A percentile compares a stretch with the other conserved stretches of the same genome.
Conservation (phyloP, 768 basidiomycete genomes). For the Dioszegia hungarica region DNA sequence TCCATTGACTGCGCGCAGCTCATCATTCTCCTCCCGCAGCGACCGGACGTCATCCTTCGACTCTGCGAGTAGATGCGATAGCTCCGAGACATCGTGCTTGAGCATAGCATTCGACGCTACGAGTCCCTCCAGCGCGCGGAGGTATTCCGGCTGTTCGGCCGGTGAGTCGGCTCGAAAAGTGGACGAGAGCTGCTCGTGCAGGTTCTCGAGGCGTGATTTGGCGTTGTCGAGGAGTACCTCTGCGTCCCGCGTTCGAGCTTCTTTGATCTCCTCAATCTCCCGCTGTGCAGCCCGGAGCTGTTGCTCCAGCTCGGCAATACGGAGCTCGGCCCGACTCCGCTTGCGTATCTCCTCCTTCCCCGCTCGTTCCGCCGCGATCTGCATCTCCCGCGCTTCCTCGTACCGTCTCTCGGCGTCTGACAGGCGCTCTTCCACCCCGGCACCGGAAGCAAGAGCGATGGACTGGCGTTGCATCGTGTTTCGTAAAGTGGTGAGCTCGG, state of each 20-base stretch:
- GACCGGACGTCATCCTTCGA: constrained; percentile 69
- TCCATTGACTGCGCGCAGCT: constrained; percentile 57
- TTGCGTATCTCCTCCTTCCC: constrained; percentile 34
- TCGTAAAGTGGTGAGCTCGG: constrained; percentile 40
- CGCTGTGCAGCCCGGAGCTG: constrained; percentile 22
- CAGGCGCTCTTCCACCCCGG: constrained; percentile 35
- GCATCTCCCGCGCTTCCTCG: constrained; percentile 34
- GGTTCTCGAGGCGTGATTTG: constrained; percentile 28
- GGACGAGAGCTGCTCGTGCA: constrained; percentile 38
- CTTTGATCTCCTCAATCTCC: constrained; percentile 40
- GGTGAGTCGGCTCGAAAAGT: constrained; percentile 31
- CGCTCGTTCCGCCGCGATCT: constrained; percentile 26
- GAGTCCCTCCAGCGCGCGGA: constrained; percentile 68
- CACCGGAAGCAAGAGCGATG: constrained; percentile 29
- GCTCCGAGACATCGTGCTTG: constrained; percentile 73
- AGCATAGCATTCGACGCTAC: constrained; percentile 78
- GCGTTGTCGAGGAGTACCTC: constrained; percentile 41
- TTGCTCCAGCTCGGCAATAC: constrained; percentile 39
- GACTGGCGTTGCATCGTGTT: constrained; percentile 29
- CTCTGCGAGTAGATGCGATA: constrained; percentile 68
- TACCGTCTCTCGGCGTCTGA: constrained; percentile 31
- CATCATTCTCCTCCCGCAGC: constrained; percentile 70
- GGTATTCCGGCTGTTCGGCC: constrained; percentile 37
- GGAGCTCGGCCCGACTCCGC: constrained; percentile 32
- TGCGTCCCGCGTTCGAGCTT: constrained; percentile 37